A percentile compares a stretch with the other conserved stretches of the same genome.
phyloP scores from a whole-genome alignment of 495 filamentous ascomycete species.

The Aspergillus ostianus region DNA sequence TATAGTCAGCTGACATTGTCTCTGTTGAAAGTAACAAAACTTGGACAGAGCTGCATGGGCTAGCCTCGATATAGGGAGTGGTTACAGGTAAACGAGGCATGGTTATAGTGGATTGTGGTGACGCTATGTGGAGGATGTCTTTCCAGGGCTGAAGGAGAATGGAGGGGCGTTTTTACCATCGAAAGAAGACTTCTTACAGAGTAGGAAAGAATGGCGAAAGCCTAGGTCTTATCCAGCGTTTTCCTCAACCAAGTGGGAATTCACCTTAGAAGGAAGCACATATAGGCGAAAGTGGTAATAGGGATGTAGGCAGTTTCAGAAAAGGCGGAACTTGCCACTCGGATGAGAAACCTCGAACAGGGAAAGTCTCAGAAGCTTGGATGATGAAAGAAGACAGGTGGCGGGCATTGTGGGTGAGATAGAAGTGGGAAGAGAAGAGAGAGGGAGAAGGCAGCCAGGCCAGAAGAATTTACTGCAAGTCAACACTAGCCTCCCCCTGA shows the following conservation, averaged over 20 bases:
- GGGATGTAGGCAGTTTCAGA: neutral
- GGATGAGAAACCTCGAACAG: neutral
- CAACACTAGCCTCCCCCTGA: neutral
- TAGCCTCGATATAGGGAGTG: neutral
- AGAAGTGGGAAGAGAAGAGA: conserved; percentile 2
- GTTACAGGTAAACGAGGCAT: neutral
- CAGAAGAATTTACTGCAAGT: neutral
- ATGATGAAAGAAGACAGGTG: neutral
- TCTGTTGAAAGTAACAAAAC: neutral
- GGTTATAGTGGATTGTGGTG: neutral
- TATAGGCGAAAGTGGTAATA: neutral
- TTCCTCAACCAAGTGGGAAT: neutral
- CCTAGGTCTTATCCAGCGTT: too few species aligned
- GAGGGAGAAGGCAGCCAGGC: neutral
- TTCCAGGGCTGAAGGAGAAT: neutral
- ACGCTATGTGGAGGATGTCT: neutral
- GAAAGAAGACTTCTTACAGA: neutral
- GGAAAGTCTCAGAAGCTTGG: too few species aligned
- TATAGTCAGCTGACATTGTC: neutral
- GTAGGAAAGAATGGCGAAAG: neutral
- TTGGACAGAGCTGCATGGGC: neutral
- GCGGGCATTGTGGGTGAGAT: neutral
- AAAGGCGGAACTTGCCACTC: neutral
- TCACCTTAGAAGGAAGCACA: neutral
- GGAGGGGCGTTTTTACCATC: neutral